Evolutionary conservation across 257 asterid species (phyloP).

Genomic region (Orobanche coerulescens): DNA sequence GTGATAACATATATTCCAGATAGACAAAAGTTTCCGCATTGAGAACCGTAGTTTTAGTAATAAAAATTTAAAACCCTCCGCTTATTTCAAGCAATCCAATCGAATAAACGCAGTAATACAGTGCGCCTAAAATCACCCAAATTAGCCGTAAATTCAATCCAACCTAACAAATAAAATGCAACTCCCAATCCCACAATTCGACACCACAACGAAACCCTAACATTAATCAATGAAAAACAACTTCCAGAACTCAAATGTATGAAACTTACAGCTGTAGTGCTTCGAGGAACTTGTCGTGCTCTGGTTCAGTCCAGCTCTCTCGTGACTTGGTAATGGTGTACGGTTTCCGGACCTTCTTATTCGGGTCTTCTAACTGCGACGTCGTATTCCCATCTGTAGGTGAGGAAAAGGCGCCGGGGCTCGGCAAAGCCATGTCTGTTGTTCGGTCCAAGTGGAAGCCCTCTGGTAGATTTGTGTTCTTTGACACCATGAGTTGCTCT

Average conservation of each 20-base stretch:
- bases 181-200: conserved; percentile 9
- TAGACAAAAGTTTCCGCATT: not conserved
- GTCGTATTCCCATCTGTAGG: conserved; percentile 33
- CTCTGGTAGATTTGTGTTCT: conserved; percentile 41
- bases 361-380: conserved; percentile 46
- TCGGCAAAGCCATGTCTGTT: conserved; percentile 67
- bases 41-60: not conserved
- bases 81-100: conserved; percentile 7
- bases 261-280: conserved; percentile 81
- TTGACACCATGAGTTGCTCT: conserved; percentile 36
- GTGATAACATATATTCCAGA: not conserved
- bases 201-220: conserved; percentile 38
- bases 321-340: conserved; percentile 85
- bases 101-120: not conserved
- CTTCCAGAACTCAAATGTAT: not conserved
- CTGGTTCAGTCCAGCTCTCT: conserved; percentile 97
- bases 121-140: not conserved
- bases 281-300: conserved; percentile 92
- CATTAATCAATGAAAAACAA: conserved; percentile 1
- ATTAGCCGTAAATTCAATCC: not conserved
- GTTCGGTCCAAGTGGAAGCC: conserved; percentile 46
- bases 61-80: conserved; percentile 4
- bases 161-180: not conserved
- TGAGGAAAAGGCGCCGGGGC: conserved; percentile 48
- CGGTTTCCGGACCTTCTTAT: conserved; percentile 74